Evolutionary conservation across 139 green algal genomes (phyloP), one percentile per base, ranked within the genome.

Genomic region (Zygnema circumcarinatum): DNA sequence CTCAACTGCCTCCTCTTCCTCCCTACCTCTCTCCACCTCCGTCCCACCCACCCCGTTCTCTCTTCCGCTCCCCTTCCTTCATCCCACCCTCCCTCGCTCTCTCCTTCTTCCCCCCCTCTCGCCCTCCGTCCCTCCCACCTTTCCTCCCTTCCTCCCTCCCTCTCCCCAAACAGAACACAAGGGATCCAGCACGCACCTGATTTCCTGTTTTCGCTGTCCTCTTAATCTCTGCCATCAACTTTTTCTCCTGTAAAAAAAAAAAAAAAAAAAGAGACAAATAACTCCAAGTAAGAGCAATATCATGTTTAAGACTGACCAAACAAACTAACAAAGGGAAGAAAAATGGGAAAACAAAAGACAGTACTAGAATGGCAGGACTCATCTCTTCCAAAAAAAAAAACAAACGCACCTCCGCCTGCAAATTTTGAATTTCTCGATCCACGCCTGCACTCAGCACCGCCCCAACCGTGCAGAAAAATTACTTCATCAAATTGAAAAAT

Each of bases 141-240:
- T 29, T 21, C 22, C 35, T 31, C 1, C 38, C 32, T 42, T 80
- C 38, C 62, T 25, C 76, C 36, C 36, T 83, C 76, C 1, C 36
- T 72, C 76, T 22, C 25, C 22, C 41, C 25, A 36, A 31, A n/a
- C 25, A 29, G 20, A 0, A n/a, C 40, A 32, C n/a, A n/a, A n/a
- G 33, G 32, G 25, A n/a, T 69, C 29, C 78, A 22, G 22, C 31
- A 62, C 81, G 1, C 84, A 85, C 84, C 84, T 89, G 32, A 35
- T 89, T 85, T 38, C 84, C 75, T 1, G 25, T 82, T 42, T 76
- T 85, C 20, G 84, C 84, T 11, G 84, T 62, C 1, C 35, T 54
- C 52, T 89, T 89, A 31, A 89, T 89, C 84, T 89, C 84, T 32
- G n/a, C 75, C 7, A 89, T 38, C 1, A 89, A 40, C 42, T 89